phyloP scores from a whole-genome alignment of 2,329 filamentous ascomycete species.

The Curvularia spicifera region DNA sequence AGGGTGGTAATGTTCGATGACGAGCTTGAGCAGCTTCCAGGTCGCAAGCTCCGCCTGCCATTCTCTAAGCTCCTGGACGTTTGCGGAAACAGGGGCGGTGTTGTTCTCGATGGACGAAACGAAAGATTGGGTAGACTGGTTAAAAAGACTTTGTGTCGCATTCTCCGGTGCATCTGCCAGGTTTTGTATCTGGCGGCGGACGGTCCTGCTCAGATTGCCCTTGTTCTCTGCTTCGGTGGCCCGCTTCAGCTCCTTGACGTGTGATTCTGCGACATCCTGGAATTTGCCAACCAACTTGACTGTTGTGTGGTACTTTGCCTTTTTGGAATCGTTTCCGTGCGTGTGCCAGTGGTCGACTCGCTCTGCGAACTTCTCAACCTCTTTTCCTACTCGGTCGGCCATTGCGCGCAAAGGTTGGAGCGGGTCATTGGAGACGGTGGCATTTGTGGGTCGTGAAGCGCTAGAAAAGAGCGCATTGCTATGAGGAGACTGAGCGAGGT shows the following conservation, averaged over 20 bases:
- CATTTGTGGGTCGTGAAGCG: conserved; percentile 24
- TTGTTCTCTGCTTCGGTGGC: conserved; percentile 50
- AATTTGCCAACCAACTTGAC: conserved; percentile 50
- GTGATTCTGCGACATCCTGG: conserved; percentile 59
- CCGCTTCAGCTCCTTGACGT: conserved; percentile 55
- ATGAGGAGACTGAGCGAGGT: conserved; percentile 18
- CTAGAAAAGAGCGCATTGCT: conserved; percentile 21
- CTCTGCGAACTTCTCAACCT: conserved; percentile 87
- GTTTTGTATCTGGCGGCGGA: conserved; percentile 42
- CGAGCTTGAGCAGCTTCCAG: conserved; percentile 81
- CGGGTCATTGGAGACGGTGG: conserved; percentile 48
- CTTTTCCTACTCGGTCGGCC: conserved; percentile 73
- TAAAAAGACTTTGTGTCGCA: conserved; percentile 21
- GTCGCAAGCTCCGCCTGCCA: conserved; percentile 87
- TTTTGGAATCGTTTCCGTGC: conserved; percentile 34
- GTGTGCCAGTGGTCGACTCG: conserved; percentile 74
- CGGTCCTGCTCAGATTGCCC: conserved; percentile 39
- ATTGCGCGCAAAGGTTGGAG: conserved; percentile 68
- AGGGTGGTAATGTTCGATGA: conserved; percentile 72
- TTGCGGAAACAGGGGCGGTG: conserved; percentile 38
- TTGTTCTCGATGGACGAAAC: conserved; percentile 25
- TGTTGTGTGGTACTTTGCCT: conserved; percentile 62
- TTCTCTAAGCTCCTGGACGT: conserved; percentile 61
- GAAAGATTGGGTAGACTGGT: conserved; percentile 28
- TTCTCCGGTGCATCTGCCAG: conserved; percentile 33